These are phyloP conservation scores for Phaeodactylum tricornutum DNA, from an alignment of 108 stramenopile genomes.

Conservation along the genomic window DNA sequence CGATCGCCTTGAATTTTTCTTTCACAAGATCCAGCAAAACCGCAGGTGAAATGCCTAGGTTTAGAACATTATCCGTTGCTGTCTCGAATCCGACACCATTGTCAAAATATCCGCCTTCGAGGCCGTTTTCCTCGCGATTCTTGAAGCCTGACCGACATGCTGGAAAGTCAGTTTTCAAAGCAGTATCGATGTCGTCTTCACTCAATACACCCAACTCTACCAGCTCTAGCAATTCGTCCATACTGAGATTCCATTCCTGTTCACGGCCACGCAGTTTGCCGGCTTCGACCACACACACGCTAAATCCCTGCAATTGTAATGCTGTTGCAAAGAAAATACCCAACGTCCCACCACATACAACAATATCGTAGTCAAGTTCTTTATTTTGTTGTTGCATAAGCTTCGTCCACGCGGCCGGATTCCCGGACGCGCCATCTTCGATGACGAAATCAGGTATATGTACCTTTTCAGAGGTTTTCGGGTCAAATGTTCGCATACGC, in stretches of 20 bases:
- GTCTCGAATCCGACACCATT: slow-evolving; percentile 73
- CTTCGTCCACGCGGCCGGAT: slow-evolving; percentile 56
- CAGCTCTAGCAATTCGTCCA: slow-evolving; percentile 76
- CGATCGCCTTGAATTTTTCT: slow-evolving; percentile 36
- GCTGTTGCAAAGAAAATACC: slow-evolving; percentile 86
- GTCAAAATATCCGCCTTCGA: slow-evolving; percentile 66
- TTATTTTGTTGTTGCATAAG: slow-evolving; percentile 26
- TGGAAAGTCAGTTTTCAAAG: slow-evolving; percentile 70
- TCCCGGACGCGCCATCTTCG: slow-evolving; percentile 53
- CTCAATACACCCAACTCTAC: slow-evolving; percentile 64
- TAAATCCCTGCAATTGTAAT: slow-evolving; percentile 62
- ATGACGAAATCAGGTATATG: slow-evolving; percentile 43
- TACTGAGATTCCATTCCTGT: slow-evolving; percentile 93
- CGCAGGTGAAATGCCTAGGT: slow-evolving; percentile 64
- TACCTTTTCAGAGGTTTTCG: slow-evolving; percentile 43
- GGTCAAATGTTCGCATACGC: slow-evolving; percentile 36
- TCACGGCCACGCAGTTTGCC: slow-evolving; percentile 71
- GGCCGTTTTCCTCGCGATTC: slow-evolving; percentile 55
- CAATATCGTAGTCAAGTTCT: slow-evolving; percentile 70
- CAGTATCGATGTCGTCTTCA: slow-evolving; percentile 64
- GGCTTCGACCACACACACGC: slow-evolving; percentile 76
- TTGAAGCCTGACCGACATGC: slow-evolving; percentile 69
- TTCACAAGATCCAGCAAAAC: slow-evolving; percentile 48
- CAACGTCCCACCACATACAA: slow-evolving; percentile 85
- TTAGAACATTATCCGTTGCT: slow-evolving; percentile 61